These are phyloP conservation scores for Arabidopsis suecica DNA, from an alignment of 345 rosid species.

Conservation along the genomic window DNA sequence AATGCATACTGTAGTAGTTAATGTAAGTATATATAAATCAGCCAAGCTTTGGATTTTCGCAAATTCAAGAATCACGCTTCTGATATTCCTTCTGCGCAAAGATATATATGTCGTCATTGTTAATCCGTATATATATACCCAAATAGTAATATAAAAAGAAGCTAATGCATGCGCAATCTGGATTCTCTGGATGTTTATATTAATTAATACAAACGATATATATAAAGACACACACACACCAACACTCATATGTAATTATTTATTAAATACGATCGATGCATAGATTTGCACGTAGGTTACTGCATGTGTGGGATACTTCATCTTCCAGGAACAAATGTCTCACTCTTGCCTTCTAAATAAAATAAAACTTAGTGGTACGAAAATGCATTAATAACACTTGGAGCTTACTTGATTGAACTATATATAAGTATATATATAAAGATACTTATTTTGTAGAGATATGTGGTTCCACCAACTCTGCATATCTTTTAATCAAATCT, in stretches of 20 bases:
- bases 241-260: conserved; percentile 1
- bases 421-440: neutral
- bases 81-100: conserved; percentile 47
- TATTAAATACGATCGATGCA: conserved; percentile 21
- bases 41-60: conserved; percentile 19
- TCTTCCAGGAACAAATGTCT: conserved; percentile 45
- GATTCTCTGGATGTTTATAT: neutral
- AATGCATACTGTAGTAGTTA: no score
- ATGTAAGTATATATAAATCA: neutral
- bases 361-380: conserved; percentile 16
- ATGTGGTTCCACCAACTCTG: conserved; percentile 41
- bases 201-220: conserved; percentile 14
- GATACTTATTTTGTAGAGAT: conserved; percentile 27
- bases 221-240: conserved; percentile 1
- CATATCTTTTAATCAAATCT: conserved; percentile 36
- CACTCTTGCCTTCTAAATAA: conserved; percentile 31
- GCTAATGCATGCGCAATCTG: conserved; percentile 41
- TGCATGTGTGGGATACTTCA: conserved; percentile 48
- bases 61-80: conserved; percentile 47
- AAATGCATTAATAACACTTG: conserved; percentile 33
- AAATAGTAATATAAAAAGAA: conserved; percentile 29
- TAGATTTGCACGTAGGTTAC: conserved; percentile 44
- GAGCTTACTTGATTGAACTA: conserved; percentile 31
- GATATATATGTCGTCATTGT: conserved; percentile 35
- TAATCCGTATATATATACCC: conserved; percentile 2